Base-by-base conservation (phyloP, 345 rosid genomes). In the Microcos paniculata region DNA sequence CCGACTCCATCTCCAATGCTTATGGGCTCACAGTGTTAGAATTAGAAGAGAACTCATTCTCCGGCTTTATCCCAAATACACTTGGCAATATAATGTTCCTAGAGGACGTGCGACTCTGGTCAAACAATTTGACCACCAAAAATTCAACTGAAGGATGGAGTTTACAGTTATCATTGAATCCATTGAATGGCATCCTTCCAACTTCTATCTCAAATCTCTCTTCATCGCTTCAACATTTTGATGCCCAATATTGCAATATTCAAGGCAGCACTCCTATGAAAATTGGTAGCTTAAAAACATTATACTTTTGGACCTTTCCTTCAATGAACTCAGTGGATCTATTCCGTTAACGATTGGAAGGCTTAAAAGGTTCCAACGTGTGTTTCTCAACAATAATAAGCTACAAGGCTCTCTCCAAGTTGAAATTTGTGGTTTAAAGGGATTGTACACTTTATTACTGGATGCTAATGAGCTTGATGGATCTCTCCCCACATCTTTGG, bases 171-270 rank as follows among this genome's bases (percentile, higher is more conserved):
- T 11, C 52, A 5, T 1, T 0, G 0, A 66, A 66, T 53, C 75
- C 74, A 15, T 13, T 70, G 21, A 6, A 21, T 21, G 68, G 67
- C 38, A 16, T 3, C 16, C 45, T 78, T 40, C 77, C 77, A 30
- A 65, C 24, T 14, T 73, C 77, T 18, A 24, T 73, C 19, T 59
- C 68, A 45, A 72, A 73, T 48, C 51, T 78, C 51, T 77, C 71
- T 8, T 6, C 4, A 14, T 77, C 75, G 38, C 76, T 77, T n/a
- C 23, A 71, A 62, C 6, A 33, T 23, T 71, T 77, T 5, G 1
- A 4, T 38, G 24, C 42, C 2, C 6, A 0, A 19, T 11, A 14
- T 4, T 71, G 71, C 70, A 30, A 62, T 38, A 30, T 77, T 8
- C 18, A 19, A 4, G 76, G 80, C 18, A 43, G 9, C 19, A 77